Percentiles rank a stretch among this genome's conserved stretches.
phyloP scores from a whole-genome alignment of 306 rosid species.

The Inga laurina region DNA sequence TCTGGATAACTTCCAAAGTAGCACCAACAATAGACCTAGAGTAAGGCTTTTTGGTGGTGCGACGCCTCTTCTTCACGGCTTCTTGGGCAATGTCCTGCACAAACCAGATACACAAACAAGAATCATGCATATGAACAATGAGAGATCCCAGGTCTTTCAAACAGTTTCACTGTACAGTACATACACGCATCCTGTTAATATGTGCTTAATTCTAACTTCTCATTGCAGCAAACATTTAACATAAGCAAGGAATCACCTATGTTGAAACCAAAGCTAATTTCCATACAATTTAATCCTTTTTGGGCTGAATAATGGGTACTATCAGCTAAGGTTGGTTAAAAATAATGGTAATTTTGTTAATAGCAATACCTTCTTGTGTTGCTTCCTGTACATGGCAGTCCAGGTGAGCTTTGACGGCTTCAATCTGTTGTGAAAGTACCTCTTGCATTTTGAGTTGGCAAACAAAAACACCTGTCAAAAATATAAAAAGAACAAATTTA shows the following conservation, averaged over 20 bases:
- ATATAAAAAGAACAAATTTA: not conserved
- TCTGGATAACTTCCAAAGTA: slow-evolving; percentile 71
- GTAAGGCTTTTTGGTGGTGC: slow-evolving; percentile 69
- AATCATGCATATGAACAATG: not conserved
- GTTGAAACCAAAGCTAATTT: not conserved
- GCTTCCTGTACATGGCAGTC: not conserved
- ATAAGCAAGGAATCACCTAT: too few relatives aligned
- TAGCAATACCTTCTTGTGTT: not conserved
- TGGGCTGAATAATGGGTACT: not conserved
- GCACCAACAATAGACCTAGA: slow-evolving; percentile 75
- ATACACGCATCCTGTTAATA: not conserved
- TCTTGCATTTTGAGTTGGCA: not conserved
- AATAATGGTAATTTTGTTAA: not conserved
- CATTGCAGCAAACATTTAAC: not conserved
- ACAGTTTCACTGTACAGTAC: not conserved
- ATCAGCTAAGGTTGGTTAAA: not conserved
- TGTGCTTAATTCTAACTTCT: not conserved
- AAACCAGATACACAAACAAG: not conserved
- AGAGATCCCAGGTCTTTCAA: not conserved
- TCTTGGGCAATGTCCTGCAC: slow-evolving; percentile 72
- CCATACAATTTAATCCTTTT: not conserved
- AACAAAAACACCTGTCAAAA: not conserved
- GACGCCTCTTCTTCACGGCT: slow-evolving; percentile 76
- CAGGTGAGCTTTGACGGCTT: not conserved
- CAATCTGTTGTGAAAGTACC: not conserved